Percentiles rank a stretch among this genome's conserved stretches.
phyloP scores from a whole-genome alignment of 2,329 filamentous ascomycete genomes.

The Clarireedia hainanense region DNA sequence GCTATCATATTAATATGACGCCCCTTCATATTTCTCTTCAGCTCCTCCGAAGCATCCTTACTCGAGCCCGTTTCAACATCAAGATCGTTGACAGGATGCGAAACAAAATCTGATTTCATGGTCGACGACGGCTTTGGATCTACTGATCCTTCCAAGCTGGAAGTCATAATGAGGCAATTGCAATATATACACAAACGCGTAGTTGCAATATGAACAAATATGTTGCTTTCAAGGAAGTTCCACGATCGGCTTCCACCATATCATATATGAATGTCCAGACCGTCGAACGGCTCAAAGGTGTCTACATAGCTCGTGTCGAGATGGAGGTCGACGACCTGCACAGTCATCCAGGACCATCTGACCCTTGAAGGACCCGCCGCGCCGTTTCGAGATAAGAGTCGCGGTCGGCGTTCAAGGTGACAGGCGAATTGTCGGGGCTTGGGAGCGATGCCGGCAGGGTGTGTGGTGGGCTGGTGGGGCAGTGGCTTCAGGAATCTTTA shows the following conservation, averaged over 20 bases:
- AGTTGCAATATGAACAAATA: too few relatives aligned
- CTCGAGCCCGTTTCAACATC: constrained; percentile 4
- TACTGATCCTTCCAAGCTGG: background rate
- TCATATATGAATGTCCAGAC: background rate
- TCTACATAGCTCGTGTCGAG: background rate
- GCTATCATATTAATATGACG: constrained; percentile 37
- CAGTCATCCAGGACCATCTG: background rate
- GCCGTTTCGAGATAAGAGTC: background rate
- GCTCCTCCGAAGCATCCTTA: constrained; percentile 7
- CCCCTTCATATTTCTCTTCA: constrained; percentile 42
- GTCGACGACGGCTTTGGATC: background rate
- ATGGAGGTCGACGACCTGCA: background rate
- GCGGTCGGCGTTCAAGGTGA: constrained; percentile 1
- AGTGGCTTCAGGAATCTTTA: background rate
- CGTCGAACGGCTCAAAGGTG: too few relatives aligned
- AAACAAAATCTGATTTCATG: background rate
- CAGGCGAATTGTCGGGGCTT: background rate
- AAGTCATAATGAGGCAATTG: background rate
- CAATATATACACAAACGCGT: background rate
- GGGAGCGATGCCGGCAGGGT: background rate
- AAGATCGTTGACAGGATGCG: background rate
- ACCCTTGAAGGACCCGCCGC: background rate
- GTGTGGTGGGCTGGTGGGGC: too few relatives aligned
- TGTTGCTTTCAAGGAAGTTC: background rate
- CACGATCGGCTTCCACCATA: background rate